phyloP scores from a whole-genome alignment of 768 basidiomycete species.

The Phylloporus scabripes region DNA sequence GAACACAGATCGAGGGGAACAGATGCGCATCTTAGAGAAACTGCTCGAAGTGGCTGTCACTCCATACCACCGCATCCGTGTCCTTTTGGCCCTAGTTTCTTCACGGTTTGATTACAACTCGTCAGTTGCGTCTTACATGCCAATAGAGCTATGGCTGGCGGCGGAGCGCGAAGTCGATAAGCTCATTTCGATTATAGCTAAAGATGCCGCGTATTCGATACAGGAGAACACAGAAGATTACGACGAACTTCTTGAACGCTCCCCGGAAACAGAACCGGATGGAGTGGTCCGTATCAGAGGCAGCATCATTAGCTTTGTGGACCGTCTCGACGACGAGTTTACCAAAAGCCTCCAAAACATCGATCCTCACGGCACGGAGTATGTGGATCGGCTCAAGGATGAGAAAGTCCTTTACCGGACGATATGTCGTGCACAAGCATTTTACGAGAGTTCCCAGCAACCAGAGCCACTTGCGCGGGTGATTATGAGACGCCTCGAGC shows the following conservation, averaged over 20 bases:
- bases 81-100: constrained; percentile 88
- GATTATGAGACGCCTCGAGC: constrained; percentile 92
- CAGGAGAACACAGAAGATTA: constrained; percentile 88
- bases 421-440: constrained; percentile 86
- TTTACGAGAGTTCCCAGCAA: constrained; percentile 79
- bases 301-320: constrained; percentile 93
- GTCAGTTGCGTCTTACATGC: constrained; percentile 81
- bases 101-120: constrained; percentile 97
- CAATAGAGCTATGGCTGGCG: constrained; percentile 83
- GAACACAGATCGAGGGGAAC: constrained; percentile 96
- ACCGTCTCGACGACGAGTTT: constrained; percentile 97
- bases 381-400: constrained; percentile 93
- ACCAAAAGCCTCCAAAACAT: constrained; percentile 96
- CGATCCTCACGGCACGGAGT: constrained; percentile 98
- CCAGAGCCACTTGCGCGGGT: constrained; percentile 80
- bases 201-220: constrained; percentile 71
- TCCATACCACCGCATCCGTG: constrained; percentile 89
- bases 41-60: constrained; percentile 82
- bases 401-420: constrained; percentile 93
- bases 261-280: constrained; percentile 62
- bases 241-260: constrained; percentile 82
- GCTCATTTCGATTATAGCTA: constrained; percentile 72
- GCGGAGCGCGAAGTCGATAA: constrained; percentile 87
- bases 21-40: constrained; percentile 86
- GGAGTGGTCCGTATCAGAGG: constrained; percentile 86